Base-by-base conservation (phyloP, 1,284 basidiomycete genomes). In the Cryptococcus floricola region DNA sequence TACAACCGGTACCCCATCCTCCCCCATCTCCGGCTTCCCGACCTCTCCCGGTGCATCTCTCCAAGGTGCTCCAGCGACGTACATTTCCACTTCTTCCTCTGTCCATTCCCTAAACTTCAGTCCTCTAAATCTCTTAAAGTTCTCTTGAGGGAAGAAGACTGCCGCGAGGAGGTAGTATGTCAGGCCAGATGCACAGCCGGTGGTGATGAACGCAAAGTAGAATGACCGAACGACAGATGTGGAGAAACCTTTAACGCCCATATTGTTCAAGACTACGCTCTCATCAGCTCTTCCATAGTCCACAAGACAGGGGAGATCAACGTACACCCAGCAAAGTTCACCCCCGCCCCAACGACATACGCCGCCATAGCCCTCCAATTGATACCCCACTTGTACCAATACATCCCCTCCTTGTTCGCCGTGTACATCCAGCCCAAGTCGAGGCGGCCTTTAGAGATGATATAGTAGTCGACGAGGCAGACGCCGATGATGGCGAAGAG, bases 401-500 rank as follows among this genome's bases (percentile, higher is more conserved):
- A 68, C 27, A 56, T 60, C 6, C 66, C 66, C 46, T 80, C 77
- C 52, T 76, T 75, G 45, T 77, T 69, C 3, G 82, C 76, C 50
- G 78, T 80, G 75, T 89, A 92, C 16, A 92, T 79, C 72, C 88
- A 85, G 4, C 79, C 78, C 37, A 91, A 81, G 46, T 84, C 81
- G 65, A 88, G 82, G 61, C 85, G 83, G 0, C 87, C 88, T 52
- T 82, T 81, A 43, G 85, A 81, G 60, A 92, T 80, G 41, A 90
- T 64, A 75, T 85, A 92, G 77, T 91, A 91, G 71, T 92, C 87
- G n/a, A 81, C 84, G 60, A 89, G 83, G 83, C 88, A 86, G 23
- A 88, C 86, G 14, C 87, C 87, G 37, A 84, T 84, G 62, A 90
- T 87, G 18, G 86, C 86, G 59, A 86, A 87, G 39, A 89, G 76